Base-by-base conservation (phyloP, 2,329 filamentous ascomycete species). In the Alternaria sp. region DNA sequence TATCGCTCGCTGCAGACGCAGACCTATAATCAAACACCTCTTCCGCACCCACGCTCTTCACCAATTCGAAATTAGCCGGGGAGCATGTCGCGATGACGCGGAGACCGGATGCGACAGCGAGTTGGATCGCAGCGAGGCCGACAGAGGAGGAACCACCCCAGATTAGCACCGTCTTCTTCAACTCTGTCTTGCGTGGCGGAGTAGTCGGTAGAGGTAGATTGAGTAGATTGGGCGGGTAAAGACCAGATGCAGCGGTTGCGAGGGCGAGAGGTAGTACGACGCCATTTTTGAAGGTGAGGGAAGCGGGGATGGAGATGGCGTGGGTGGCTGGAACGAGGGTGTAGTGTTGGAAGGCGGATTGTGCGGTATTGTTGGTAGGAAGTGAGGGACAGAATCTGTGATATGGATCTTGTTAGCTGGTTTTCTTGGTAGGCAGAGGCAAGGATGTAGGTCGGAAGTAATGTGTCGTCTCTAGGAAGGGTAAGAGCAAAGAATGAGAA, bases 381-480 rank as follows among this genome's bases (percentile, higher is more conserved):
- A 38, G 16, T 5, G 36, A 39, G n/a, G 36, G n/a, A 4, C 36
- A 39, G 36, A 18, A 20, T 1, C 36, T 39, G n/a, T 39, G n/a
- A 8, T 18, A 9, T 14, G 8, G 1, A 14, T 5, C 0, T 20
- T 4, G n/a, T 39, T 39, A 39, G 36, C 1, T 1, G 0, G n/a
- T 9, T 11, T 8, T 11, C 8, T 1, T 39, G n/a, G n/a, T 20
- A 11, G 36, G 36, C 2, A 4, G 7, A 20, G n/a, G 36, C 24
- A 26, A 39, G 7, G 36, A 3, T 4, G 36, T 39, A 8, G 7
- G 5, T 39, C 3, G 1, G n/a, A 8, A 8, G 7, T 11, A 9
- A 9, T 39, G 36, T 39, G 2, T 39, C n/a, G n/a, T 18, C 9
- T 11, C 16, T n/a, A 1, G 16, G 16, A 38, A 38, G 14, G 2